phyloP scores from a whole-genome alignment of 2,329 filamentous ascomycete genomes.

The Fusarium humuli region DNA sequence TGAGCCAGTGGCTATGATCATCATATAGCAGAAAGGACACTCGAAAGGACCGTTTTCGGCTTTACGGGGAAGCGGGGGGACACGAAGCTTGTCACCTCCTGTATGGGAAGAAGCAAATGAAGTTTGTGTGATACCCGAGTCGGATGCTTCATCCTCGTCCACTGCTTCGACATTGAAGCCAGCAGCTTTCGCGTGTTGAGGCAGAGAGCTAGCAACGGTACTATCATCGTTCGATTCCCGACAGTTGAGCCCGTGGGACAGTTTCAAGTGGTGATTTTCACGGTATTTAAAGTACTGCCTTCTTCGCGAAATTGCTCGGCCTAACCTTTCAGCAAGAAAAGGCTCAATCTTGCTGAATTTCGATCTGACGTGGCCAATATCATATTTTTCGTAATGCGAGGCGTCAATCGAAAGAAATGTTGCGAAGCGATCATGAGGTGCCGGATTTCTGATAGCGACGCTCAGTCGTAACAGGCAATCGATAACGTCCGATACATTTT shows the following conservation, averaged over 20 bases:
- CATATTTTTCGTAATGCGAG: constrained; percentile 1
- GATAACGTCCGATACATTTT: neutral
- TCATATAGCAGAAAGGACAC: constrained; percentile 13
- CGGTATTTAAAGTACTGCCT: constrained; percentile 26
- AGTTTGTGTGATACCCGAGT: neutral
- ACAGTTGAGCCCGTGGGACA: accelerated
- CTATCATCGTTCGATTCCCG: neutral
- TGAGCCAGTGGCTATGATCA: neutral
- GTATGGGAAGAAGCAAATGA: neutral
- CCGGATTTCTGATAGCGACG: constrained; percentile 7
- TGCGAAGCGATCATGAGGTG: constrained; percentile 17
- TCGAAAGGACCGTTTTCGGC: neutral
- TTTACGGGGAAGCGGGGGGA: neutral
- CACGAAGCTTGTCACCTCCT: accelerated
- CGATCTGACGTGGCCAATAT: neutral
- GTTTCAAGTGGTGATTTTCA: neutral
- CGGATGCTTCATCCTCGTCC: neutral
- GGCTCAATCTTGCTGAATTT: accelerated
- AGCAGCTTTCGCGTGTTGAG: accelerated
- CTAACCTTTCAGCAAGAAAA: neutral
- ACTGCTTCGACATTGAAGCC: accelerated
- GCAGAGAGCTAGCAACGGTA: neutral
- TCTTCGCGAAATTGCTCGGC: neutral
- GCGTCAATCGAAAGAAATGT: accelerated
- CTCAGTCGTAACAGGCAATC: constrained; percentile 3